Evolutionary conservation across 73 alveolate genomes (phyloP).

Genomic region (Chromera velia): DNA sequence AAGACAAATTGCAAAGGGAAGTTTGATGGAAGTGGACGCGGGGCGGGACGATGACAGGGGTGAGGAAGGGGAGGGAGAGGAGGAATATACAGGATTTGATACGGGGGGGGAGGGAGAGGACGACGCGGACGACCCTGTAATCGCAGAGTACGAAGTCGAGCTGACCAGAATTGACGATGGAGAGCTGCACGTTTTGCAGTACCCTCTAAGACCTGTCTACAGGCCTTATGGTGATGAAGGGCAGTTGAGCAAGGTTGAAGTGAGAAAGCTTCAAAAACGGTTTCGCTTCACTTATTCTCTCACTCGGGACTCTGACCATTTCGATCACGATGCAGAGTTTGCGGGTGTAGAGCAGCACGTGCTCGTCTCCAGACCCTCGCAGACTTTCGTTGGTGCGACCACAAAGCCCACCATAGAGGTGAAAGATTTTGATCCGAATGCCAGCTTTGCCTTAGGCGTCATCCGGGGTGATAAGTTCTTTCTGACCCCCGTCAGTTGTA

Average conservation of each 20-base stretch:
- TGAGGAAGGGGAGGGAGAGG: too few species aligned
- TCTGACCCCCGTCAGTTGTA: conserved; percentile 24
- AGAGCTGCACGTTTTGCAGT: conserved; percentile 26
- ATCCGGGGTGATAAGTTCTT: conserved; percentile 8
- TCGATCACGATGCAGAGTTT: conserved; percentile 22
- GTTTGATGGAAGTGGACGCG: too few species aligned
- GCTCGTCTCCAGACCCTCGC: conserved; percentile 19
- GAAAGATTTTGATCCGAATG: conserved; percentile 8
- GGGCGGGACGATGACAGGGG: too few species aligned
- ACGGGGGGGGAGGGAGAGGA: not conserved
- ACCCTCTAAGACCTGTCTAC: conserved; percentile 44
- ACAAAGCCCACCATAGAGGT: too few species aligned
- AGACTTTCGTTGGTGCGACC: too few species aligned
- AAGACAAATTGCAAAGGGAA: too few species aligned
- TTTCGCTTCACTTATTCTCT: conserved; percentile 16
- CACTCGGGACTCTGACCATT: conserved; percentile 13
- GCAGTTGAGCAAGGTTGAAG: conserved; percentile 22
- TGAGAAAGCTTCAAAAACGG: conserved; percentile 5
- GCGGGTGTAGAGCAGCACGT: conserved; percentile 26
- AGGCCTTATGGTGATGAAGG: conserved; percentile 45
- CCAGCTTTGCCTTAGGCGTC: conserved; percentile 20
- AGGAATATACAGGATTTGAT: too few species aligned
- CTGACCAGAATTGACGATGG: conserved; percentile 18
- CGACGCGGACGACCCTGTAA: not conserved
- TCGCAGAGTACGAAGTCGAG: conserved; percentile 32